Evolutionary conservation across 192 early-diverging fungal species (phyloP).

Genomic region (Entomortierella beljakovae): DNA sequence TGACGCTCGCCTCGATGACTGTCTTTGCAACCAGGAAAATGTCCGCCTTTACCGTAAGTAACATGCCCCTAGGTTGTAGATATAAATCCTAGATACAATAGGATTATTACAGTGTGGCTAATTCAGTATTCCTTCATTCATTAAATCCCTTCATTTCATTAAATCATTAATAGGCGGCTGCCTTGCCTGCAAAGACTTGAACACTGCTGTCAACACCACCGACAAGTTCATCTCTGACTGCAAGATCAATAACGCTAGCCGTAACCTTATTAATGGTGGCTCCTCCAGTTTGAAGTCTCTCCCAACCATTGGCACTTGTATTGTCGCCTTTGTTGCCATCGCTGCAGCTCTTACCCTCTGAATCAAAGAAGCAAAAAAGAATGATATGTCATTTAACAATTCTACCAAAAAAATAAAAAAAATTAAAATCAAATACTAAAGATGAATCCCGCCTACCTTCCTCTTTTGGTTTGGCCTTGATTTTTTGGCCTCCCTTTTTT

Average conservation of each 20-base stretch:
- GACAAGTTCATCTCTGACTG: constrained; percentile 38
- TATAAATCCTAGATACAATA: neutral
- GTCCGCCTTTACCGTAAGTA: constrained; percentile 26
- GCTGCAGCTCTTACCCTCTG: constrained; percentile 9
- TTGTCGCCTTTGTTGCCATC: neutral
- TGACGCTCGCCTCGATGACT: constrained; percentile 14
- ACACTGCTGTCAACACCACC: constrained; percentile 20
- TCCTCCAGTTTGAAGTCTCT: neutral
- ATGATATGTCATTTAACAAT: neutral
- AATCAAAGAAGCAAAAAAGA: neutral
- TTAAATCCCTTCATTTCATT: neutral
- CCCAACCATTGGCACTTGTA: neutral
- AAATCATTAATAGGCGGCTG: constrained; percentile 16
- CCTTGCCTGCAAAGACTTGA: constrained; percentile 20
- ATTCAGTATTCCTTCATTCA: neutral
- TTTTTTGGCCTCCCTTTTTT: too few species aligned
- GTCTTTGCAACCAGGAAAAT: constrained; percentile 26
- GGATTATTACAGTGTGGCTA: neutral
- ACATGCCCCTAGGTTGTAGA: neutral
- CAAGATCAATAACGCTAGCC: constrained; percentile 14
- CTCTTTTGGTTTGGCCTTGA: too few species aligned
- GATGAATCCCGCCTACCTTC: too few species aligned
- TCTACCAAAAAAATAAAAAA: neutral
- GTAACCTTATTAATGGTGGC: constrained; percentile 14
- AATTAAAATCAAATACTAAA: neutral